Evolutionary conservation across 1,139 yeast species (phyloP).

Genomic region (Yamadazyma siamensis): DNA sequence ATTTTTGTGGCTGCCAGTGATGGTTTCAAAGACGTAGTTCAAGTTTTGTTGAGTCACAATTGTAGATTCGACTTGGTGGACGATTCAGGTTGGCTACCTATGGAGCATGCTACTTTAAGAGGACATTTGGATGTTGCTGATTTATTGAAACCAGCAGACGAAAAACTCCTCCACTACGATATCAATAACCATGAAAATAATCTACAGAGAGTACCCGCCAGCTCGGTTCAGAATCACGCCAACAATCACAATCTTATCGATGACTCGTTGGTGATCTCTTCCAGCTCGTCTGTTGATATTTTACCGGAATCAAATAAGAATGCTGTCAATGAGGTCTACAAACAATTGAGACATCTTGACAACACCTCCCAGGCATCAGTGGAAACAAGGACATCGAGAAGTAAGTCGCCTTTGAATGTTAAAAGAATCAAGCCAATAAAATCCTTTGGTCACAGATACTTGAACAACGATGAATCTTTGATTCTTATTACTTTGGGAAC

Average conservation of each 20-base stretch:
- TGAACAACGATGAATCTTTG: conserved; percentile 61
- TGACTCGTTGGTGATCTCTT: conserved; percentile 13
- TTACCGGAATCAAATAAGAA: conserved; percentile 35
- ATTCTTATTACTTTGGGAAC: conserved; percentile 82
- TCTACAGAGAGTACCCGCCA: conserved; percentile 26
- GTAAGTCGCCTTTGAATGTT: conserved; percentile 27
- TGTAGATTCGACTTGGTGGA: conserved; percentile 61
- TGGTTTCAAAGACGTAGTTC: conserved; percentile 61
- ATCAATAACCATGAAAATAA: conserved; percentile 39
- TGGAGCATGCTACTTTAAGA: conserved; percentile 91
- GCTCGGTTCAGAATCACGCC: conserved; percentile 15
- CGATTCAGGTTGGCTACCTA: conserved; percentile 93
- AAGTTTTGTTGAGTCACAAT: conserved; percentile 49
- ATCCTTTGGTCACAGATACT: conserved; percentile 82
- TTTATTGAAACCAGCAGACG: conserved; percentile 47
- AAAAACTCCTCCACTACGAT: conserved; percentile 34
- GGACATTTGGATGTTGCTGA: conserved; percentile 79
- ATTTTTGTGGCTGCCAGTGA: conserved; percentile 88
- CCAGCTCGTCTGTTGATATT: conserved; percentile 35
- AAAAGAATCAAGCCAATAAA: conserved; percentile 53
- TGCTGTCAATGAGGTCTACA: conserved; percentile 38
- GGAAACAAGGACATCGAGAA: conserved; percentile 17
- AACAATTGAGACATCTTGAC: conserved; percentile 34
- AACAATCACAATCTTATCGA: conserved; percentile 7
- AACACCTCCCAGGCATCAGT: conserved; percentile 16